Base-by-base conservation (phyloP, 257 asterid genomes). In the Lantana camara region DNA sequence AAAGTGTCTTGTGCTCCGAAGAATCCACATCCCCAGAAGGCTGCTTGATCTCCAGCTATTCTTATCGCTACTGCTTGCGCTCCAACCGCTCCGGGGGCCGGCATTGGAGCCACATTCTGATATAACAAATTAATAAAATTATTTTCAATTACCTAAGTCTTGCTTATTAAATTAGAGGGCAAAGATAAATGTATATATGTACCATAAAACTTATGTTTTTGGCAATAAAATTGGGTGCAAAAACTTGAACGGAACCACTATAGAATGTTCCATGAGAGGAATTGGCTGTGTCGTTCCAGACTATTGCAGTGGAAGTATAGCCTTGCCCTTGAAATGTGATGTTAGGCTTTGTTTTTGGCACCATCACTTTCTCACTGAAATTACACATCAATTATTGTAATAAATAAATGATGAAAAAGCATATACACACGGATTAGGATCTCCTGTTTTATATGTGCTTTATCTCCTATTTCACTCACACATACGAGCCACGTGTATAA, bases 251-350 rank as follows among this genome's bases (percentile, higher is more conserved):
- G 0, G 97, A 90, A 5, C 78, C 99, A 41, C 97, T 90, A 79
- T 81, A 75, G 74, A 90, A 93, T 9, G 99, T 93, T 59, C 96
- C 97, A 29, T 70, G 83, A 16, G 99, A 67, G 15, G 97, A 87
- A 71, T 80, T 84, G 63, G 95, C 95, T 21, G 91, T 93, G 75
- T 88, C 97, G 34, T 93, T 93, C 95, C 95, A 93, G 30, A 79
- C 79, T 8, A 93, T 90, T 52, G 96, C 96, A 0, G 99, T 93
- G 59, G 97, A 67, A 16, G 90, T 85, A 24, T 69, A 93, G 16
- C 97, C 97, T 79, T 93, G 99, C 61, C 99, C 96, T 81, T 90
- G 97, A 35, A 90, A 93, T 10, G 99, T 90, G 68, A 93, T 75
- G 38, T 93, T 93, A 0, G 90, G 75, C 78, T 93, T 93, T 52